Conservation (phyloP, 305 asterid genomes). For the Fraxinus paxiana region DNA sequence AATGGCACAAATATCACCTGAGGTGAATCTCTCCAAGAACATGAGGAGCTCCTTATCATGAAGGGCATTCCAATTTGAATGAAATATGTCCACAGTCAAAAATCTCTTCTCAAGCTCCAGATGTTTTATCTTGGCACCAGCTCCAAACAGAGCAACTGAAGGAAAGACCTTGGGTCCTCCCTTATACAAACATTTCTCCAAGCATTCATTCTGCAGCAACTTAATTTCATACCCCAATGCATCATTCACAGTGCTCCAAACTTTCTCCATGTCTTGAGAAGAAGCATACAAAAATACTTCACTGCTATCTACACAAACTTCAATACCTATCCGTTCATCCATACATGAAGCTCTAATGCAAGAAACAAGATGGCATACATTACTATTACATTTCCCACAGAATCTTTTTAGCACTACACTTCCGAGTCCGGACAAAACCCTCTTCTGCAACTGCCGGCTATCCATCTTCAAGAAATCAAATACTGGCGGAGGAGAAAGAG, state of each 20-base stretch:
- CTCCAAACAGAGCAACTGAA: slow-evolving; percentile 74
- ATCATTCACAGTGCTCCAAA: slow-evolving; percentile 38
- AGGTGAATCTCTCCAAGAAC: slow-evolving; percentile 54
- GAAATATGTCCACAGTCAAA: slow-evolving; percentile 69
- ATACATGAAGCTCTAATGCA: slow-evolving; percentile 44
- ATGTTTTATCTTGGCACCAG: slow-evolving; percentile 85
- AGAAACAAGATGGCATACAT: slow-evolving; percentile 53
- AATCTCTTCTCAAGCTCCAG: slow-evolving; percentile 77
- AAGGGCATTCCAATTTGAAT: slow-evolving; percentile 38
- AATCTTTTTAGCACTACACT: slow-evolving; percentile 60
- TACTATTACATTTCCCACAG: slow-evolving; percentile 60
- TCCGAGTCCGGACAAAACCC: slow-evolving; percentile 59
- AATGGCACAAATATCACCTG: slow-evolving; percentile 52
- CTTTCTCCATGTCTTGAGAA: slow-evolving; percentile 60
- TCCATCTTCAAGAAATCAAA: slow-evolving; percentile 65
- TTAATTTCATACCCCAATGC: slow-evolving; percentile 59
- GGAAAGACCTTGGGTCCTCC: slow-evolving; percentile 54
- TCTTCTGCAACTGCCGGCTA: slow-evolving; percentile 48
- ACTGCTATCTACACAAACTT: slow-evolving; percentile 62
- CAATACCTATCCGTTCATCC: slow-evolving; percentile 65
- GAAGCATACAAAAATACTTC: slow-evolving; percentile 60
- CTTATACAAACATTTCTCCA: slow-evolving; percentile 58
- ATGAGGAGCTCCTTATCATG: slow-evolving; percentile 60
- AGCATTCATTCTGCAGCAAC: slow-evolving; percentile 63
- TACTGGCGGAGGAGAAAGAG: slow-evolving; percentile 55